A percentile compares a stretch with the other conserved stretches of the same genome.
Conservation (phyloP, 345 rosid genomes). For the Salix koriyanagi region DNA sequence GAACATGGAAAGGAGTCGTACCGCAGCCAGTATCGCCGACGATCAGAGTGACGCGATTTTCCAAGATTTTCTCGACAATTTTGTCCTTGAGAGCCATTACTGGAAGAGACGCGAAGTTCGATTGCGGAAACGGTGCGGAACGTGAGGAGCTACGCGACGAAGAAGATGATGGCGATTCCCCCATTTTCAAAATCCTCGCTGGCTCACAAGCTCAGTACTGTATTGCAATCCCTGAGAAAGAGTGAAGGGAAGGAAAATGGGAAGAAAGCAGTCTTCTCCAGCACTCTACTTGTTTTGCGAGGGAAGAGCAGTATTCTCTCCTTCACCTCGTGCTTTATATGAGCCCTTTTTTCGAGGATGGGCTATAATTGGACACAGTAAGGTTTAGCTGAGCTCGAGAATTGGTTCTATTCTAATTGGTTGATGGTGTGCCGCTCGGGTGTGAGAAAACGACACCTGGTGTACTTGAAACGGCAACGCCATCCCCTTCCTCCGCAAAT, state of each 20-base stretch:
- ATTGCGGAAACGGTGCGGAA: conserved; percentile 35
- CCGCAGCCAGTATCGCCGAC: conserved; percentile 98
- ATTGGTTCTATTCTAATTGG: not conserved
- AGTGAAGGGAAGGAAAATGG: not conserved
- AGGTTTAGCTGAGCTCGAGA: not conserved
- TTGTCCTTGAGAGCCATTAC: conserved; percentile 54
- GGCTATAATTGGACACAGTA: not conserved
- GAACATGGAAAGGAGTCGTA: conserved; percentile 14
- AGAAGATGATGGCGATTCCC: conserved; percentile 39
- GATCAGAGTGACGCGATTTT: conserved; percentile 93
- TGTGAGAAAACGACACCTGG: not conserved
- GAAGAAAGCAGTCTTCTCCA: not conserved
- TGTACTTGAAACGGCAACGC: not conserved
- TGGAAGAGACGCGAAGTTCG: conserved; percentile 64
- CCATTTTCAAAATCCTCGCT: conserved; percentile 31
- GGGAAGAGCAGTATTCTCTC: not conserved
- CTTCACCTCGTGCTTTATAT: not conserved
- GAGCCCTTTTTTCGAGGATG: not conserved
- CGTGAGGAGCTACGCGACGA: conserved; percentile 44
- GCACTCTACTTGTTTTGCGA: not conserved
- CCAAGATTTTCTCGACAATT: conserved; percentile 72
- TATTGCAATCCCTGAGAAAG: not conserved
- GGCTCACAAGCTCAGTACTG: not conserved
- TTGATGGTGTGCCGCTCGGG: not conserved
- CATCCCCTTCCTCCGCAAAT: not conserved